phyloP scores from a whole-genome alignment of 768 basidiomycete genomes.

The Termitomyces sp. region DNA sequence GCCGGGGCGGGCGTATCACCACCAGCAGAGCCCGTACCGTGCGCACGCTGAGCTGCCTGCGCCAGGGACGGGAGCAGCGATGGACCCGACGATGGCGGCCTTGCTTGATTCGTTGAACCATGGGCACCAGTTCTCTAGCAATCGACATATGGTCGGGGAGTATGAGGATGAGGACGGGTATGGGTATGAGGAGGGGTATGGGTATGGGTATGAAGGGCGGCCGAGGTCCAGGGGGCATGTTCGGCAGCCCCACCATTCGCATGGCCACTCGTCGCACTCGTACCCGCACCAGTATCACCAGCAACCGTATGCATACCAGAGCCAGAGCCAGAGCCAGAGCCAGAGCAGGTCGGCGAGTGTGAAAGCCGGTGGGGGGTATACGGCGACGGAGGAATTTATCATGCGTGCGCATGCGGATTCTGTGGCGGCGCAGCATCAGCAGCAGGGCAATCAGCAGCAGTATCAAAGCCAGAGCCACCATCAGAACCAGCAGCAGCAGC shows the following conservation, averaged over 20 bases:
- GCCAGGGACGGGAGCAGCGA: neutral
- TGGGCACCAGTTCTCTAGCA: constrained; percentile 6
- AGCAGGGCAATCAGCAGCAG: neutral
- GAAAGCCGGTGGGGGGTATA: constrained; percentile 52
- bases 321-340: too few species aligned
- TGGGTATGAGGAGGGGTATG: neutral
- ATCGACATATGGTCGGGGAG: neutral
- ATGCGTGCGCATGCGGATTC: constrained; percentile 48
- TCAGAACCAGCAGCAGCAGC: constrained; percentile 12
- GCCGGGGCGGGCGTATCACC: constrained; percentile 14
- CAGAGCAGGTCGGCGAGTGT: constrained; percentile 13
- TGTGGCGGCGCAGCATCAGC: neutral
- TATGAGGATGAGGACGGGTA: neutral
- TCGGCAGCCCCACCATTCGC: neutral
- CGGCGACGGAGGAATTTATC: constrained; percentile 64
- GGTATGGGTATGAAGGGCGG: neutral
- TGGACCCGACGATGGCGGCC: constrained; percentile 35
- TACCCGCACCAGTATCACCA: neutral
- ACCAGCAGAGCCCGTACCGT: constrained; percentile 5
- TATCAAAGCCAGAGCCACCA: neutral
- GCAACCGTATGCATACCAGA: neutral
- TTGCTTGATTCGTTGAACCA: constrained; percentile 29
- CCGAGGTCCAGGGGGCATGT: neutral
- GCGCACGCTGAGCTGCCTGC: neutral
- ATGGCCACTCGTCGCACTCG: neutral